Conservation (phyloP, 2,329 filamentous ascomycete species). For the Stenocarpella maydis region DNA sequence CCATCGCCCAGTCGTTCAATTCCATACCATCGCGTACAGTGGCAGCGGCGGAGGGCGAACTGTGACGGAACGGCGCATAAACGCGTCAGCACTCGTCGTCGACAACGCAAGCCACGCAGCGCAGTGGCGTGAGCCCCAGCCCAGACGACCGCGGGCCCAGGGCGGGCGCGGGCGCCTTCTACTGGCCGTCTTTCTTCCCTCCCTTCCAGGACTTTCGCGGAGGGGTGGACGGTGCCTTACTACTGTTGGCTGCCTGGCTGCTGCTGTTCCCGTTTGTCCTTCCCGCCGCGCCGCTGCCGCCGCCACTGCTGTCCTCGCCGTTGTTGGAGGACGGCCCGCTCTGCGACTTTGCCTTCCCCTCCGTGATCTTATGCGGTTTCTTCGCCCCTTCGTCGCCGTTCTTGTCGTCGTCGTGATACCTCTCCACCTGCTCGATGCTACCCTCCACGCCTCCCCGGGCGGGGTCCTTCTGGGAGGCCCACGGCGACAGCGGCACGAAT, state of each 20-base stretch:
- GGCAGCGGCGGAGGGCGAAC: conserved; percentile 5
- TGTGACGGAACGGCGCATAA: not conserved
- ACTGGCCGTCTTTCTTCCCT: conserved; percentile 13
- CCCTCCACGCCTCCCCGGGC: conserved; percentile 27
- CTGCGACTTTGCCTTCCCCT: not conserved
- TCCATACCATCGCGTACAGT: conserved; percentile 13
- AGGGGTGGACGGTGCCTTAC: conserved; percentile 16
- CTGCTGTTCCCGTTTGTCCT: conserved; percentile 11
- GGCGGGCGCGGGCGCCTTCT: not conserved
- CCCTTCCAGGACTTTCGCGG: conserved; percentile 25
- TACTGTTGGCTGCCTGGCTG: conserved; percentile 24
- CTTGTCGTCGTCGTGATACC: conserved; percentile 1
- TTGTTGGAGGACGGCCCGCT: not conserved
- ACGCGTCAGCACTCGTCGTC: conserved; percentile 6
- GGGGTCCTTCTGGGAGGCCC: conserved; percentile 28
- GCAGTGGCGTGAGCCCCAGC: not conserved
- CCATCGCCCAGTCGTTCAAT: not conserved
- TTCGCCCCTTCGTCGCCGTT: not conserved
- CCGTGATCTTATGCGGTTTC: not conserved
- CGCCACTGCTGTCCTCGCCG: not conserved
- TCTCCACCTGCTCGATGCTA: conserved; percentile 20
- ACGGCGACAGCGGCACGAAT: conserved; percentile 31
- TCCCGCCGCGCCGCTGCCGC: not conserved
- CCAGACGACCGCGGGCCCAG: not conserved
- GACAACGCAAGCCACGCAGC: not conserved